phyloP scores from a whole-genome alignment of 2,329 filamentous ascomycete species.

The Thielaviopsis musarum region DNA sequence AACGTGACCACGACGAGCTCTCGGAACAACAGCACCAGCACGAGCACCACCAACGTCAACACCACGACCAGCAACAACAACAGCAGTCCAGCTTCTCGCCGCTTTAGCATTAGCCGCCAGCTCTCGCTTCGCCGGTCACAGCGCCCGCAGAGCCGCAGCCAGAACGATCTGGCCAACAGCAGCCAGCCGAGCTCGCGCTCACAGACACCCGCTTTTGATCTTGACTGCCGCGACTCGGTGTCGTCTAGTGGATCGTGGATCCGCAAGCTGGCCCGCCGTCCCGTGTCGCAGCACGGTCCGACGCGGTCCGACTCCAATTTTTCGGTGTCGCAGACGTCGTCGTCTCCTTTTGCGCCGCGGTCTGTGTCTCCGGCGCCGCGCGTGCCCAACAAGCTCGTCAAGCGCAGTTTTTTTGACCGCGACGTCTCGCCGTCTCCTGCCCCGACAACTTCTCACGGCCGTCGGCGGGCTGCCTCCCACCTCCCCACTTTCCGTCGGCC shows the following conservation, averaged over 20 bases:
- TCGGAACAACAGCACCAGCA: conserved; percentile 7
- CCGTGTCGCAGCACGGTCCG: conserved; percentile 47
- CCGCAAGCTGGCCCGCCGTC: conserved; percentile 49
- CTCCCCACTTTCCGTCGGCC: conserved; percentile 52
- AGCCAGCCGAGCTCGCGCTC: conserved; percentile 9
- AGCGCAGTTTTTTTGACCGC: conserved; percentile 40
- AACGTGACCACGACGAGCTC: conserved; percentile 11
- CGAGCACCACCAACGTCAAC: conserved; percentile 6
- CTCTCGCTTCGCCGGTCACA: conserved; percentile 8
- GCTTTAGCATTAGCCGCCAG: conserved; percentile 9
- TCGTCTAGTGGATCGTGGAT: conserved; percentile 54
- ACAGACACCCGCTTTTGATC: conserved; percentile 18
- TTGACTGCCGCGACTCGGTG: conserved; percentile 36
- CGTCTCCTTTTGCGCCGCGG: conserved; percentile 22
- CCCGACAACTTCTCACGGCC: conserved; percentile 20
- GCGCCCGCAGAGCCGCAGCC: conserved; percentile 3
- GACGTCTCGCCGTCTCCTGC: neutral
- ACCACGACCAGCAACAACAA: conserved; percentile 9
- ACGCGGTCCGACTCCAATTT: conserved; percentile 33
- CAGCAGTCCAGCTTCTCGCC: conserved; percentile 16
- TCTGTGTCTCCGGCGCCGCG: conserved; percentile 16
- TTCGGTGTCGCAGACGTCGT: conserved; percentile 30
- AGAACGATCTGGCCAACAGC: conserved; percentile 17
- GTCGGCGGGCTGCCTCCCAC: conserved; percentile 39
- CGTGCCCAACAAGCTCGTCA: conserved; percentile 56